Conservation (phyloP, 768 basidiomycete genomes). For the Suillus plorans region DNA sequence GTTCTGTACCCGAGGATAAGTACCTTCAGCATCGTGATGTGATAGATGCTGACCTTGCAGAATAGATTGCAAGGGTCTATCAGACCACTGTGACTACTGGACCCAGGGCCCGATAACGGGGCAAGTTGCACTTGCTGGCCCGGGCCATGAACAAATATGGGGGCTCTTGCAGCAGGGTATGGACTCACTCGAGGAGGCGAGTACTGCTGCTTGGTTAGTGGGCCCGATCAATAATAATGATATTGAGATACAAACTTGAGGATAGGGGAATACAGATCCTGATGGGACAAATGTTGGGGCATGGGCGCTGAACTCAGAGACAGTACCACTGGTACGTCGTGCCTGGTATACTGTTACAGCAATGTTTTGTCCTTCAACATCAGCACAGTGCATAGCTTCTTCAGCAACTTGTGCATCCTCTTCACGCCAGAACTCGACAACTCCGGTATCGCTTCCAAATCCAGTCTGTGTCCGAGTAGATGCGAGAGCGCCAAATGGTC, state of each 20-base stretch:
- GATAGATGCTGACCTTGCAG: conserved; percentile 60
- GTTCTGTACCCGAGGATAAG: conserved; percentile 50
- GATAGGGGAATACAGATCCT: conserved; percentile 62
- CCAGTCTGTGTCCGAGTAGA: conserved; percentile 73
- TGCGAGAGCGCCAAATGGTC: conserved; percentile 81
- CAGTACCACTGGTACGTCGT: conserved; percentile 51
- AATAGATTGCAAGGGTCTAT: conserved; percentile 91
- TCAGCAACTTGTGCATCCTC: conserved; percentile 80
- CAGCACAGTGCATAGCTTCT: conserved; percentile 79
- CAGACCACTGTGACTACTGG: conserved; percentile 79
- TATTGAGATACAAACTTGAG: conserved; percentile 48
- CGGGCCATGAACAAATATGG: conserved; percentile 78
- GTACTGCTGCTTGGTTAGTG: conserved; percentile 41
- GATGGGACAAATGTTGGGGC: conserved; percentile 79
- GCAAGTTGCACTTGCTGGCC: conserved; percentile 90
- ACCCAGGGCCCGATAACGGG: conserved; percentile 71
- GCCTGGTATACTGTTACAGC: conserved; percentile 78
- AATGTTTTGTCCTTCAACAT: conserved; percentile 82
- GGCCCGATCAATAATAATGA: conserved; percentile 4
- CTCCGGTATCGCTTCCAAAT: conserved; percentile 74
- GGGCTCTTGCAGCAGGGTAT: conserved; percentile 38
- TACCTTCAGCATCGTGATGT: conserved; percentile 14
- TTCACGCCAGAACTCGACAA: conserved; percentile 87
- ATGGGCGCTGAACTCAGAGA: conserved; percentile 67
- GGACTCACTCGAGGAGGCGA: conserved; percentile 65